phyloP scores from a whole-genome alignment of 768 basidiomycete species.

The Tremella yokohamensis region DNA sequence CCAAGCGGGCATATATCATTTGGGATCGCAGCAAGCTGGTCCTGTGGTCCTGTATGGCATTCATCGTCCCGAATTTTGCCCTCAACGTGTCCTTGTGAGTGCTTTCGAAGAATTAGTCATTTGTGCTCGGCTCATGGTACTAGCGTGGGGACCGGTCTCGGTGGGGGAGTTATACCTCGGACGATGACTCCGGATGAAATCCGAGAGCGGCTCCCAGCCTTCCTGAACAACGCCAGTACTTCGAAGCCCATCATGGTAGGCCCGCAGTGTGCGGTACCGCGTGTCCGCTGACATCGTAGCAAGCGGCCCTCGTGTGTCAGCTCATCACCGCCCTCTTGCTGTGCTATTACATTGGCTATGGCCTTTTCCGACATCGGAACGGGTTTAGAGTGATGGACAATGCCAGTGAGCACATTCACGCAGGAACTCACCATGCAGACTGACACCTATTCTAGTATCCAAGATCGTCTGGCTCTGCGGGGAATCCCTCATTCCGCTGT shows the following conservation, averaged over 20 bases:
- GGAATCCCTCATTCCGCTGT: slow-evolving; percentile 1
- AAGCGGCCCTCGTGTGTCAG: neutral
- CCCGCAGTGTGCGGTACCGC: no score
- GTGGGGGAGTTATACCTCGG: no score
- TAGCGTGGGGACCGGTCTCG: no score
- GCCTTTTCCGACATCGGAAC: neutral
- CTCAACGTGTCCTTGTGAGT: slow-evolving; percentile 1
- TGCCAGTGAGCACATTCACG: neutral
- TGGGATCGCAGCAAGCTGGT: slow-evolving; percentile 6
- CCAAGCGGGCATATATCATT: neutral
- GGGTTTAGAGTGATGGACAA: neutral
- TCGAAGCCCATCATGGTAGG: no score
- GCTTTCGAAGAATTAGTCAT: no score
- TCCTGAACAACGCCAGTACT: no score
- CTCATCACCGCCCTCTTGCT: neutral
- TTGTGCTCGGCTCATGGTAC: no score
- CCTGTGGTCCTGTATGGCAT: neutral
- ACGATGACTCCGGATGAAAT: no score
- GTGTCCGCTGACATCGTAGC: no score
- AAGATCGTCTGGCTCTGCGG: slow-evolving; percentile 4
- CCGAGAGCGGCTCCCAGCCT: no score
- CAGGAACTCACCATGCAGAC: neutral
- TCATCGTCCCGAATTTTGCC: neutral
- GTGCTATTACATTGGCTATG: neutral
- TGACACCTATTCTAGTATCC: neutral